Percentiles rank a stretch among this genome's conserved stretches.
phyloP scores from a whole-genome alignment of 2,329 filamentous ascomycete genomes.

The Whalleya microplaca region DNA sequence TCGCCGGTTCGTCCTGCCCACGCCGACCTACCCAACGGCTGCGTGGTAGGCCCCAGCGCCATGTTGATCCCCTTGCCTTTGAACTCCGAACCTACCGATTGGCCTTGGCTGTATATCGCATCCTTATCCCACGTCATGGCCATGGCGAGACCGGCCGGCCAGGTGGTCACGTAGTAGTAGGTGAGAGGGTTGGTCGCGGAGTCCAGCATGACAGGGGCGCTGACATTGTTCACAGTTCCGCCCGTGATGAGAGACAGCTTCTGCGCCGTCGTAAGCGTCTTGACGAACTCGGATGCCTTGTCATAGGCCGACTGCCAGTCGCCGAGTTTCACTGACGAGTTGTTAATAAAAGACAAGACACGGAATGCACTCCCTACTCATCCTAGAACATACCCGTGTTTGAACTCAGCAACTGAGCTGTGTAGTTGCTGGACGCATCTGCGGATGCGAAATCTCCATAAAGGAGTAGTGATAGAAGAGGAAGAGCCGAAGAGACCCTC shows the following conservation, averaged over 20 bases:
- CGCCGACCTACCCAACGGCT: constrained; percentile 31
- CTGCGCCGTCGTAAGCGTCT: constrained; percentile 39
- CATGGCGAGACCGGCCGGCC: constrained; percentile 31
- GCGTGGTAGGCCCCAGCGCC: constrained; percentile 30
- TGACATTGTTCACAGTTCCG: no score
- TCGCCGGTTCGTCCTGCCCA: constrained; percentile 31
- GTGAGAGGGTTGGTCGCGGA: constrained; percentile 27
- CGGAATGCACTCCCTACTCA: not conserved
- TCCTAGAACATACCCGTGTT: constrained; percentile 16
- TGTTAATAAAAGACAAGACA: not conserved
- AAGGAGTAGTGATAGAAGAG: constrained; percentile 12
- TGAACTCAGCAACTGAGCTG: constrained; percentile 21
- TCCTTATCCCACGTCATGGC: constrained; percentile 33
- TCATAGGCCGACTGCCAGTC: constrained; percentile 28
- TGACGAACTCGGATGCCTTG: constrained; percentile 36
- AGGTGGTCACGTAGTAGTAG: constrained; percentile 35
- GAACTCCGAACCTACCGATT: constrained; percentile 23
- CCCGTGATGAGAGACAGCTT: constrained; percentile 44
- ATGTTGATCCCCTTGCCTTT: constrained; percentile 33
- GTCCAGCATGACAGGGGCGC: no score
- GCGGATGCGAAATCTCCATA: constrained; percentile 10
- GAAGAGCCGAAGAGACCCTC: not conserved
- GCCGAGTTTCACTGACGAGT: constrained; percentile 27
- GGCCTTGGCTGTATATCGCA: constrained; percentile 14
- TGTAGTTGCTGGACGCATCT: constrained; percentile 25